A percentile compares a stretch with the other conserved stretches of the same genome.
Evolutionary conservation across 257 asterid species (phyloP).

Genomic region (Ligustrum vulgare): DNA sequence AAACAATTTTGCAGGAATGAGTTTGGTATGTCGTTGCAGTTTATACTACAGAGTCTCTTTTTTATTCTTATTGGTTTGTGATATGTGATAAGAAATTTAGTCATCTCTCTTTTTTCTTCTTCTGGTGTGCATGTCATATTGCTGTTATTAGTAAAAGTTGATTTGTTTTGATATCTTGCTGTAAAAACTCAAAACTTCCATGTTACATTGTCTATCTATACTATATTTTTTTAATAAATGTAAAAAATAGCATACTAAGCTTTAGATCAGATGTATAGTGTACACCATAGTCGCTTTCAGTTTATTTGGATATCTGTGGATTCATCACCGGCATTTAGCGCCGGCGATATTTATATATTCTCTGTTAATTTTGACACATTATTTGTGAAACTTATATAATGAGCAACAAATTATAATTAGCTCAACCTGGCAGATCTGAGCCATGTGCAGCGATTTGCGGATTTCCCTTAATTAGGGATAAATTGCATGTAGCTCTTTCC

Average conservation of each 20-base stretch:
- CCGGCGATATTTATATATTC: background rate
- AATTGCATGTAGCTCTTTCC: background rate
- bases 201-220: slow-evolving; percentile 34
- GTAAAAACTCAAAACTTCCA: slow-evolving; percentile 40
- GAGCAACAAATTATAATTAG: background rate
- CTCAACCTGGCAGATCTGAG: background rate
- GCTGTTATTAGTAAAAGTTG: slow-evolving; percentile 33
- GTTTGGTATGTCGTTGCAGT: slow-evolving; percentile 44
- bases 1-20: slow-evolving; percentile 75
- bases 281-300: background rate
- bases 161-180: slow-evolving; percentile 45
- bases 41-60: slow-evolving; percentile 38
- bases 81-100: slow-evolving; percentile 53
- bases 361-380: background rate
- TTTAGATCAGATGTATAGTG: slow-evolving; percentile 7
- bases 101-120: slow-evolving; percentile 23
- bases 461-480: background rate
- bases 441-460: no score
- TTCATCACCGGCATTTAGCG: background rate
- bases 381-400: background rate
- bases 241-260: slow-evolving; percentile 14
- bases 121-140: slow-evolving; percentile 27
- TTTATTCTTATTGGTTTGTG: slow-evolving; percentile 59
- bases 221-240: slow-evolving; percentile 33
- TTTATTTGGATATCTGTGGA: background rate